Evolutionary conservation across 192 early-diverging fungal genomes (phyloP), one percentile per base, ranked within the genome.

Genomic region (Oehlia diaphana): DNA sequence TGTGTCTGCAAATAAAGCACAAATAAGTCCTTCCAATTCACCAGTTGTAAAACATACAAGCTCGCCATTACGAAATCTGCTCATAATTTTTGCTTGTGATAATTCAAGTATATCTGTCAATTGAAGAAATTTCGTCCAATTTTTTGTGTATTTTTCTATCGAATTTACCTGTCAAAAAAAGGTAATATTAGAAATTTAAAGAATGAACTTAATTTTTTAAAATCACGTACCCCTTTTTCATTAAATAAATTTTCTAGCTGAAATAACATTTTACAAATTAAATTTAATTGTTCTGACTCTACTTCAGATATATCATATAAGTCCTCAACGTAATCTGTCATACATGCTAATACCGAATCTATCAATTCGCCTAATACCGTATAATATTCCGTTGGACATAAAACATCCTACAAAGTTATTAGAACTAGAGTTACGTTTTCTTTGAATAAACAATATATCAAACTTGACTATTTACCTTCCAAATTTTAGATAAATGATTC

Each of bases 1-100:
- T 35, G 89, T 87, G 58, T 90, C 88, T 3, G 89, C 88, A 81
- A 91, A 91, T 21, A 91, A 67, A 5, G 90, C 87, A 70, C 87
- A 86, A 1, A 91, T 26, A 2, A 91, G 77, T 12, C 81, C 72
- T 19, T 82, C 80, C n/a, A 91, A 78, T 67, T 91, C 89, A 2
- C 76, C 63, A 10, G 79, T 84, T 10, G 78, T 70, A 65, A 91
- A 91, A 81, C 83, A 82, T 28, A 80, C 72, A 10, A 91, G 72
- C 35, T 85, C 79, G 9, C 84, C 83, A 14, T 80, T 79, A 31
- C 86, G 81, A 73, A 87, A 89, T 21, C 84, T 79, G 8, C 83
- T 83, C 87, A 90, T 89, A 58, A 91, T 91, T 39, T 89, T 85
- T 2, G 81, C 82, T 72, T 90, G 85, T 21, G 84, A 86, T 72